These are phyloP conservation scores for Hypocrella siamensis DNA, from an alignment of 2,329 filamentous ascomycete species.

Conservation along the genomic window DNA sequence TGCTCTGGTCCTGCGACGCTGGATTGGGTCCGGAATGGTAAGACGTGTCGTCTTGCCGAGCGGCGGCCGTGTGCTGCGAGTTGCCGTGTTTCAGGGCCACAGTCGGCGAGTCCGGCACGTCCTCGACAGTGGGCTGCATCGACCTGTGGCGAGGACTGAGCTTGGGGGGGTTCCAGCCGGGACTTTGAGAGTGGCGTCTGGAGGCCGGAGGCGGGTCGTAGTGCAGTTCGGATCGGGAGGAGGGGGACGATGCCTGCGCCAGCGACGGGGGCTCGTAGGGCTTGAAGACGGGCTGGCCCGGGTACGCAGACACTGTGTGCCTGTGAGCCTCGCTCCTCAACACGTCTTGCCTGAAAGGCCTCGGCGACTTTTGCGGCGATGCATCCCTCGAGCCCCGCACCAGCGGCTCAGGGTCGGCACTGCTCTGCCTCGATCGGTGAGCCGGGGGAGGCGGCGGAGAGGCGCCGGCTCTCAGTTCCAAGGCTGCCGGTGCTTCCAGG, in stretches of 20 bases:
- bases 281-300: conserved; percentile 36
- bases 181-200: conserved; percentile 36
- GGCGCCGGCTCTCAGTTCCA: conserved; percentile 27
- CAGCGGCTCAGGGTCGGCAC: conserved; percentile 24
- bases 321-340: conserved; percentile 41
- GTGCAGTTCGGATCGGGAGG: conserved; percentile 11
- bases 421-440: conserved; percentile 32
- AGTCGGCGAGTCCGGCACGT: conserved; percentile 38
- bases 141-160: conserved; percentile 31
- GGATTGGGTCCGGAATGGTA: conserved; percentile 25
- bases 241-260: conserved; percentile 13
- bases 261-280: conserved; percentile 31
- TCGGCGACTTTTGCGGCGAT: conserved; percentile 26
- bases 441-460: conserved; percentile 39
- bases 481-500: conserved; percentile 15
- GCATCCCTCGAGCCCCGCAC: conserved; percentile 25
- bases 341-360: conserved; percentile 44
- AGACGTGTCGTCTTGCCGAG: conserved; percentile 18
- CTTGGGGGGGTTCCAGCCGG: conserved; percentile 24
- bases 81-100: conserved; percentile 12
- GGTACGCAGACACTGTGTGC: conserved; percentile 32
- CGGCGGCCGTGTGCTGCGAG: conserved; percentile 7
- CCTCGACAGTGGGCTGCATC: conserved; percentile 49
- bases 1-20: conserved; percentile 27
- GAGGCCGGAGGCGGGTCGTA: conserved; percentile 23